phyloP scores from a whole-genome alignment of 2,329 filamentous ascomycete species.

The Xylariaceae sp. region DNA sequence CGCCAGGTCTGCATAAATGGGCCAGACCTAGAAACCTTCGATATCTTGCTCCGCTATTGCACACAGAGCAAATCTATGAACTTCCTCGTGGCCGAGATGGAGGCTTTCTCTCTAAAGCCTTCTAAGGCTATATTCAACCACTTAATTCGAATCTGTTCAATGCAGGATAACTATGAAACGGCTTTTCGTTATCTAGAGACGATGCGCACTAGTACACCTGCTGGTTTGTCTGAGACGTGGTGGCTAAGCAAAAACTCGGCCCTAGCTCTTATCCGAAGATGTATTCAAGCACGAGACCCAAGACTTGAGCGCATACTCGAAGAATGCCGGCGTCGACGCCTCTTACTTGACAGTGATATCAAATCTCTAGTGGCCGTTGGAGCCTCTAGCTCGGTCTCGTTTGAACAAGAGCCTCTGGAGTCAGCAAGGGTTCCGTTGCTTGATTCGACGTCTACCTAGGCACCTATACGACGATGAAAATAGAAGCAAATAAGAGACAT shows the following conservation, averaged over 20 bases:
- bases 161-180: constrained; percentile 44
- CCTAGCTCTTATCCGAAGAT: constrained; percentile 44
- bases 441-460: constrained; percentile 3
- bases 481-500: constrained; percentile 5
- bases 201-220: constrained; percentile 31
- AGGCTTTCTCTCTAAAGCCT: constrained; percentile 43
- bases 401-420: not conserved
- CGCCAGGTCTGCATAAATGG: constrained; percentile 45
- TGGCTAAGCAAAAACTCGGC: constrained; percentile 45
- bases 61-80: constrained; percentile 39
- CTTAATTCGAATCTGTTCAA: constrained; percentile 43
- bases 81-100: constrained; percentile 49
- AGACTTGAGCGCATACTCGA: constrained; percentile 44
- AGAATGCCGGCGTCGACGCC: constrained; percentile 39
- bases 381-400: not conserved
- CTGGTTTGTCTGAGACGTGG: constrained; percentile 26
- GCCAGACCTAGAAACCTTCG: constrained; percentile 47
- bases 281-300: constrained; percentile 43
- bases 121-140: constrained; percentile 41
- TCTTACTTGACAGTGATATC: constrained; percentile 38
- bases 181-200: constrained; percentile 44
- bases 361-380: constrained; percentile 28
- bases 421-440: not conserved
- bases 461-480: not conserved
- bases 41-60: constrained; percentile 44